Evolutionary conservation across 2,329 filamentous ascomycete species (phyloP).

Genomic region (Fusarium citri): DNA sequence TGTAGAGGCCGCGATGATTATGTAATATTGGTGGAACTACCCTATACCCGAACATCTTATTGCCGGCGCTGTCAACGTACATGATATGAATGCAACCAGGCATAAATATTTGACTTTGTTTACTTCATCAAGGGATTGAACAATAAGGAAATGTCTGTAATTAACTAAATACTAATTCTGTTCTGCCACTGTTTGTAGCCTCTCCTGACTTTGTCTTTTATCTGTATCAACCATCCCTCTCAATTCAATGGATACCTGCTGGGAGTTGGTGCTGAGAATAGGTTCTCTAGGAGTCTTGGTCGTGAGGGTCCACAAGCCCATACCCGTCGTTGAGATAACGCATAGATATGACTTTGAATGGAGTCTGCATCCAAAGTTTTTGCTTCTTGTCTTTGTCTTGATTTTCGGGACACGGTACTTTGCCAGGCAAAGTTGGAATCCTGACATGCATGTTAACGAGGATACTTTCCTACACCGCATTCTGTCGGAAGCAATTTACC

Average conservation of each 20-base stretch:
- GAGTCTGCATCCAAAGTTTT: background rate
- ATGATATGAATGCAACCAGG: background rate
- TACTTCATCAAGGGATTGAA: background rate
- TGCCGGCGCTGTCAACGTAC: too few species aligned
- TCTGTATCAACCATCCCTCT: too few species aligned
- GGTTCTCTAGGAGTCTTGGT: background rate
- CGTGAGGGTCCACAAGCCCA: background rate
- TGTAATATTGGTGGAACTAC: constrained; percentile 34
- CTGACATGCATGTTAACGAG: background rate
- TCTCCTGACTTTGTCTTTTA: background rate
- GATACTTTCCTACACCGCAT: background rate
- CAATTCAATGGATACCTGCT: too few species aligned
- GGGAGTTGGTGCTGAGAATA: background rate
- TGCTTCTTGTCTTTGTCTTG: background rate
- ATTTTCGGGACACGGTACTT: background rate
- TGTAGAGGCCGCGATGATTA: constrained; percentile 7
- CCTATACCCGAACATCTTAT: constrained; percentile 10
- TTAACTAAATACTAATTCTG: background rate
- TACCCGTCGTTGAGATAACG: background rate
- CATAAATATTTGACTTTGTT: background rate
- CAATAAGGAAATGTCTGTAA: background rate
- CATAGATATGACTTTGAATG: background rate
- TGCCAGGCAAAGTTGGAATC: background rate
- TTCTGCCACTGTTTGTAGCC: background rate
- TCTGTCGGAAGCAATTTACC: background rate